Base-by-base conservation (phyloP, 495 filamentous ascomycete species). In the Penicillium fimorum region DNA sequence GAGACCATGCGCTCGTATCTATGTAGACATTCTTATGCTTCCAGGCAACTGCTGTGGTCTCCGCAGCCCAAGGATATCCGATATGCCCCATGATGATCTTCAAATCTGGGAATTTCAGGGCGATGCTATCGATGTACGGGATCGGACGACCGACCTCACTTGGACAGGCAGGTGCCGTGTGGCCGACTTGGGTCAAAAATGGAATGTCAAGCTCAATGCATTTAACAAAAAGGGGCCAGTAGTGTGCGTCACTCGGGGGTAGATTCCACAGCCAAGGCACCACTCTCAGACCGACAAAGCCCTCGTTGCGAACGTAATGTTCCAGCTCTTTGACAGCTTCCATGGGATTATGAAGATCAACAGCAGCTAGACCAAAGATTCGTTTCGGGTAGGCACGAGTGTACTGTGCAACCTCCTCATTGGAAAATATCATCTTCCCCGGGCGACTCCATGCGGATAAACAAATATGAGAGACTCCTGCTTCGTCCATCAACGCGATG, bases 11-110 rank as follows among this genome's bases (percentile, higher is more conserved):
- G 24, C 20, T 29, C 5, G 52, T 55, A 40, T 46, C 40, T 15
- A 55, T 55, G 18, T 45, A 55, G 11, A 55, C 52, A 33, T 55
- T 55, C 12, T 24, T n/a, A 24, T 54, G 51, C 29, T 54, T 54
- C 51, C 51, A 54, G 10, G 38, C 52, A 12, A 46, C 52, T 20
- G 29, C 52, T 13, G 38, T 55, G 29, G 38, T 55, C 11, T 55
- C 52, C 8, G 18, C 18, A 8, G 52, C 38, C 52, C 52, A 55
- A 5, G 40, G 52, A 40, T 41, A 55, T 15, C 52, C 38, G 25
- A 46, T 45, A 33, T 55, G 40, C 1, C 52, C 52, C 22, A 27
- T 38, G 22, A 55, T 55, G 12, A 55, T 55, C 10, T 24, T 29
- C 20, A 46, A 18, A 7, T 32, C 12, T 18, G 47, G 47, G 47